Percentiles rank a stretch among this genome's conserved stretches.
These are phyloP conservation scores for Sclerotinia trifoliorum DNA, from an alignment of 2,329 filamentous ascomycete species.

Conservation along the genomic window DNA sequence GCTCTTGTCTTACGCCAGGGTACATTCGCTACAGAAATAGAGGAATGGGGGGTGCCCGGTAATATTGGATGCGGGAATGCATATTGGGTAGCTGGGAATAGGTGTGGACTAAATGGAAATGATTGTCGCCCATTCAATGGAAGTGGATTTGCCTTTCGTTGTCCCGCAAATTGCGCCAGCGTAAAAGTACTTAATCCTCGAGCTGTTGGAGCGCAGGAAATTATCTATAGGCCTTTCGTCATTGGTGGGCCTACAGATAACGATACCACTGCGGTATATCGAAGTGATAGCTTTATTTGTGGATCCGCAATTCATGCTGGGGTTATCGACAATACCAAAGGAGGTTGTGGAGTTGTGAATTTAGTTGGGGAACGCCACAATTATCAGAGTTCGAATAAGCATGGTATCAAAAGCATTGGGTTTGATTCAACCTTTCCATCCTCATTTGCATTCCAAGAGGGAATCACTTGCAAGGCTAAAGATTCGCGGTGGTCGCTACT, in stretches of 20 bases:
- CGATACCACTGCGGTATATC: slow-evolving; percentile 59
- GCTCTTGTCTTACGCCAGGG: slow-evolving; percentile 65
- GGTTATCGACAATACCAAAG: slow-evolving; percentile 66
- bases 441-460: slow-evolving; percentile 72
- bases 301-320: slow-evolving; percentile 82
- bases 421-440: slow-evolving; percentile 91
- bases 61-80: slow-evolving; percentile 65
- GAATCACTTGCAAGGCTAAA: slow-evolving; percentile 64
- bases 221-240: slow-evolving; percentile 64
- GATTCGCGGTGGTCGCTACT: slow-evolving; percentile 85
- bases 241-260: slow-evolving; percentile 61
- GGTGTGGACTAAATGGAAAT: slow-evolving; percentile 71
- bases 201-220: slow-evolving; percentile 68
- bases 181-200: slow-evolving; percentile 67
- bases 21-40: slow-evolving; percentile 58
- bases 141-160: slow-evolving; percentile 69
- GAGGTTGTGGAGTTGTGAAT: slow-evolving; percentile 79
- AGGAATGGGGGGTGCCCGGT: slow-evolving; percentile 64
- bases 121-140: slow-evolving; percentile 73
- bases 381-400: slow-evolving; percentile 62
- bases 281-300: slow-evolving; percentile 87
- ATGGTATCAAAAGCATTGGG: slow-evolving; percentile 72
- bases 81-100: slow-evolving; percentile 70
- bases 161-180: slow-evolving; percentile 68
- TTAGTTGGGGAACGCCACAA: slow-evolving; percentile 66